Conservation (phyloP, 768 basidiomycete genomes). For the Gymnopilus dilepis region DNA sequence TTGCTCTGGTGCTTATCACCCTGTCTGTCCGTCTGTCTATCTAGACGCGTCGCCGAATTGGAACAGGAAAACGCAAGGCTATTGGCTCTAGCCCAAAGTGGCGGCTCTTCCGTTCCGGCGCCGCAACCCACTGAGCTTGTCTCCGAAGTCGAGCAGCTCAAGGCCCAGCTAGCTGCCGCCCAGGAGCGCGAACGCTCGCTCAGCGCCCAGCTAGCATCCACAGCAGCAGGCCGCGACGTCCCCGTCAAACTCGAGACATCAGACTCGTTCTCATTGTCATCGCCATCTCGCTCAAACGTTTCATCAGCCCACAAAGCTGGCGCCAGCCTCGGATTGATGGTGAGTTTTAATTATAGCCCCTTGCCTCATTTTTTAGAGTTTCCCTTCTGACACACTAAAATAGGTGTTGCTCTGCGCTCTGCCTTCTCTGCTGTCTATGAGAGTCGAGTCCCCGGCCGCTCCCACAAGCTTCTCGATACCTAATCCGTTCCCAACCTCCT, state of each 20-base stretch:
- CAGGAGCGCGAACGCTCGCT: slow-evolving; percentile 73
- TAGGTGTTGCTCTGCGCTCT: slow-evolving; percentile 81
- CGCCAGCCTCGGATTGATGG: slow-evolving; percentile 75
- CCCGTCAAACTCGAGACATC: slow-evolving; percentile 64
- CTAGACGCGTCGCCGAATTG: slow-evolving; percentile 81
- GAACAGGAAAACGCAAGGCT: slow-evolving; percentile 86
- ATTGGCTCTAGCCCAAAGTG: slow-evolving; percentile 59
- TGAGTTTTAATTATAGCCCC: slow-evolving; percentile 37
- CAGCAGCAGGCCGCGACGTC: slow-evolving; percentile 33
- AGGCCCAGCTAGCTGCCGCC: slow-evolving; percentile 64
- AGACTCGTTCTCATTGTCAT: slow-evolving; percentile 56
- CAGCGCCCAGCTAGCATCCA: slow-evolving; percentile 60
- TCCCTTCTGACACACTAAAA: slow-evolving; percentile 26
- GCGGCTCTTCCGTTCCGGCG: slow-evolving; percentile 35
- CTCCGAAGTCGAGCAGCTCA: slow-evolving; percentile 70
- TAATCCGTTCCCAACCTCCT: slow-evolving; percentile 47
- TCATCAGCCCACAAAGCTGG: slow-evolving; percentile 61
- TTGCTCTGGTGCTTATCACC: slow-evolving; percentile 18
- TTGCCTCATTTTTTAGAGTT: slow-evolving; percentile 12
- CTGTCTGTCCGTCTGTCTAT: slow-evolving; percentile 26
- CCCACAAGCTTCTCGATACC: slow-evolving; percentile 64
- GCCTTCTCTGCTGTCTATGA: slow-evolving; percentile 73
- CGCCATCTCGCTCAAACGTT: slow-evolving; percentile 40
- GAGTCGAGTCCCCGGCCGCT: slow-evolving; percentile 53
- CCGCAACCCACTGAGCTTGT: slow-evolving; percentile 43